Conservation (phyloP, 225 moss, liverwort and hornwort species). For the Bryum argenteum region DNA sequence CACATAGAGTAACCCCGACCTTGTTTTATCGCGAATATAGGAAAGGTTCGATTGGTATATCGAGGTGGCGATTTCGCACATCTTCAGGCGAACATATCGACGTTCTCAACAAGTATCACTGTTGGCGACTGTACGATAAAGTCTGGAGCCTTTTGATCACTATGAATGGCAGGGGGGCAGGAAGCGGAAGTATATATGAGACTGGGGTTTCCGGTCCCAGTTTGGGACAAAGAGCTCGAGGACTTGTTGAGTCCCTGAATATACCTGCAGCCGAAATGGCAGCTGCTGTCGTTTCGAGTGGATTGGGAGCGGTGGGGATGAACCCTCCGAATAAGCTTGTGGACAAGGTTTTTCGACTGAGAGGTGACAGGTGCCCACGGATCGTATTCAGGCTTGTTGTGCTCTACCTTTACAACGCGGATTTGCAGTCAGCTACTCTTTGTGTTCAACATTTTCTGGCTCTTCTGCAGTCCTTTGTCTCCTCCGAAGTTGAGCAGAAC, state of each 20-base stretch:
- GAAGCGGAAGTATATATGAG: slow-evolving; percentile 61
- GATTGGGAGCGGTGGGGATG: slow-evolving; percentile 74
- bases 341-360: slow-evolving; percentile 63
- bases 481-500: slow-evolving; percentile 70
- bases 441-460: slow-evolving; percentile 76
- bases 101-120: slow-evolving; percentile 56
- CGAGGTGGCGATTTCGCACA: slow-evolving; percentile 52
- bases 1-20: not conserved
- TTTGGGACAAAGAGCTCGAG: slow-evolving; percentile 81
- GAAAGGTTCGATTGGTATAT: slow-evolving; percentile 54
- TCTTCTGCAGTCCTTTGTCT: slow-evolving; percentile 71
- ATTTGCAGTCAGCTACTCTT: slow-evolving; percentile 59
- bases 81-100: slow-evolving; percentile 46
- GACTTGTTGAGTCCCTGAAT: slow-evolving; percentile 75
- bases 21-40: slow-evolving; percentile 35
- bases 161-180: slow-evolving; percentile 75
- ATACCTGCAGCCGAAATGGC: slow-evolving; percentile 86
- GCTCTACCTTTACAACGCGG: slow-evolving; percentile 71
- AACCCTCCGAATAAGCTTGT: slow-evolving; percentile 65
- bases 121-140: slow-evolving; percentile 77
- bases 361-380: slow-evolving; percentile 72
- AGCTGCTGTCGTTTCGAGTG: slow-evolving; percentile 83
- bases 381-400: slow-evolving; percentile 73
- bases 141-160: slow-evolving; percentile 72
- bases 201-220: slow-evolving; percentile 66